These are phyloP conservation scores for Elsinoe fawcettii DNA, from an alignment of 2,329 filamentous ascomycete species.

Conservation along the genomic window DNA sequence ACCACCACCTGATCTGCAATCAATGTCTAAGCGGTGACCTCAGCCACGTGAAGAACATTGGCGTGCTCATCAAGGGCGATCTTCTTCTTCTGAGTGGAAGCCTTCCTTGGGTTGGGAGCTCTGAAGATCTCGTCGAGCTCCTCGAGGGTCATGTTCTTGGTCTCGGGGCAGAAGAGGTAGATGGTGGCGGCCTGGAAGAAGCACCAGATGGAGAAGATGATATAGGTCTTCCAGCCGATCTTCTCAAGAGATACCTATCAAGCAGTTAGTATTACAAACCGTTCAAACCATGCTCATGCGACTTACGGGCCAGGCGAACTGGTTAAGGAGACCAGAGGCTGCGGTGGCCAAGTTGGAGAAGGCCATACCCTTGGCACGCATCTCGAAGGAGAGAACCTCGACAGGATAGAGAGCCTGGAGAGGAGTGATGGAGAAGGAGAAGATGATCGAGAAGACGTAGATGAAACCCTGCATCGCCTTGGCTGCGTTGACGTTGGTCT, in stretches of 20 bases:
- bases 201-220: constrained; percentile 19
- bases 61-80: constrained; percentile 24
- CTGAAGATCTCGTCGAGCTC: constrained; percentile 22
- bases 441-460: constrained; percentile 28
- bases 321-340: constrained; percentile 37
- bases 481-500: constrained; percentile 24
- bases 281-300: not conserved
- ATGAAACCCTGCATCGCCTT: constrained; percentile 29
- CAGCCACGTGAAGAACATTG: constrained; percentile 19
- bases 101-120: constrained; percentile 25
- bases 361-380: constrained; percentile 39
- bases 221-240: constrained; percentile 28
- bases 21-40: constrained; percentile 4
- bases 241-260: constrained; percentile 10
- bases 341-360: constrained; percentile 38
- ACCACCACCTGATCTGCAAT: not conserved
- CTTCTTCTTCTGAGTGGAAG: constrained; percentile 25
- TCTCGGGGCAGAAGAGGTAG: constrained; percentile 35
- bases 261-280: not conserved
- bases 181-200: constrained; percentile 20
- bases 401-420: constrained; percentile 35
- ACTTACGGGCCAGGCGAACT: constrained; percentile 25
- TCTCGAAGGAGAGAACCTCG: constrained; percentile 42
- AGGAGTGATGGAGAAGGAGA: constrained; percentile 29
- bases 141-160: constrained; percentile 31